Evolutionary conservation across 1,284 basidiomycete genomes (phyloP).

Genomic region (Sparassis latifolia): DNA sequence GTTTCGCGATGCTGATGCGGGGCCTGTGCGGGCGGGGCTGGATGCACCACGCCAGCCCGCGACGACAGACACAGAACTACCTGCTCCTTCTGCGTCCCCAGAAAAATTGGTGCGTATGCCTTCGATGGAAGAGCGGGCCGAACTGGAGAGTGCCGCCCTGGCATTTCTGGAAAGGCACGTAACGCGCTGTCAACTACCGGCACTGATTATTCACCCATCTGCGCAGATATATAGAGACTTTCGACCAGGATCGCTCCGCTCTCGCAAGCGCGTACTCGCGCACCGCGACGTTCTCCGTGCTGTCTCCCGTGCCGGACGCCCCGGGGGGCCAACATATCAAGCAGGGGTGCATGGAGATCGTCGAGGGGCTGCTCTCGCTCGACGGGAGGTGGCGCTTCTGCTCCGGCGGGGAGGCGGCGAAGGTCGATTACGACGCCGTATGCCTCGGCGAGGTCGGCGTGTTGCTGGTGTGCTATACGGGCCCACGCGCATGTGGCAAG

Average conservation of each 20-base stretch:
- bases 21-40: too few relatives aligned
- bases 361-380: constrained; percentile 16
- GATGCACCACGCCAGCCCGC: too few relatives aligned
- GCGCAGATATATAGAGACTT: constrained; percentile 18
- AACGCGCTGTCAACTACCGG: not conserved
- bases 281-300: constrained; percentile 19
- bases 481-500: constrained; percentile 4
- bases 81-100: not conserved
- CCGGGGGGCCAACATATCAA: not conserved
- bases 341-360: constrained; percentile 13
- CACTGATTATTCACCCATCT: not conserved
- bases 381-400: constrained; percentile 10
- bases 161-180: constrained; percentile 17
- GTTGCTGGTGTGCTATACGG: constrained; percentile 17
- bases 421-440: constrained; percentile 19
- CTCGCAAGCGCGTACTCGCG: constrained; percentile 21
- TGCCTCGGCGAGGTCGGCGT: constrained; percentile 15
- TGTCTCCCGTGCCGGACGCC: not conserved
- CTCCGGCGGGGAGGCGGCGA: constrained; percentile 4
- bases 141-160: constrained; percentile 13
- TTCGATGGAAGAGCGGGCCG: not conserved
- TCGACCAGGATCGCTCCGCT: constrained; percentile 16
- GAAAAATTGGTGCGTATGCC: not conserved
- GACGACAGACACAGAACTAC: not conserved
- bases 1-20: too few relatives aligned